Evolutionary conservation across 1,139 yeast genomes (phyloP).

Genomic region (Candida frijolesensis): DNA sequence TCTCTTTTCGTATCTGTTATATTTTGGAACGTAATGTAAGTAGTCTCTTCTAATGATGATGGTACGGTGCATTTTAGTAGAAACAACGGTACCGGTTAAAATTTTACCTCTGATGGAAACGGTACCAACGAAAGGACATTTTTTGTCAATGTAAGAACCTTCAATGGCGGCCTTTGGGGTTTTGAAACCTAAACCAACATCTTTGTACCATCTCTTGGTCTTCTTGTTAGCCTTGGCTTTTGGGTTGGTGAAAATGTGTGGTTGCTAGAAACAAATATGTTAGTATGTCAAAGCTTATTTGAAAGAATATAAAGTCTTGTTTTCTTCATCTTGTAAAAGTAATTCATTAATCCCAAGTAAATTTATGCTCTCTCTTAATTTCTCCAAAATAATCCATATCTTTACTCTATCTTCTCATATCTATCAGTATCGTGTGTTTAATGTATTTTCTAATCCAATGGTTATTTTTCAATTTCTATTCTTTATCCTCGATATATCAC

Average conservation of each 20-base stretch:
- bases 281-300: background rate
- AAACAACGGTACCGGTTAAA: constrained; percentile 97
- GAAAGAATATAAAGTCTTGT: background rate
- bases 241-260: constrained; percentile 99
- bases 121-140: constrained; percentile 98
- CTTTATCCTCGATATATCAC: background rate
- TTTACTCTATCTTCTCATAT: no score
- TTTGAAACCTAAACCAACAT: constrained; percentile 99
- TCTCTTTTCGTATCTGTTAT: constrained; percentile 99
- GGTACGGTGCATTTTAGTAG: constrained; percentile 99
- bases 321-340: background rate
- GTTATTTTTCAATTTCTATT: background rate
- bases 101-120: constrained; percentile 99
- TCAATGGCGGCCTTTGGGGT: constrained; percentile 99
- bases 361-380: background rate
- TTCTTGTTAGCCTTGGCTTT: constrained; percentile 98
- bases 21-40: constrained; percentile 99
- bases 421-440: no score
- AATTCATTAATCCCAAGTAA: no score
- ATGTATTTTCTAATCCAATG: background rate
- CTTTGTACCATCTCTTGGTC: constrained; percentile 99
- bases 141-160: constrained; percentile 99
- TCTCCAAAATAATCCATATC: background rate
- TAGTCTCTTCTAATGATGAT: constrained; percentile 99
- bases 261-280: constrained; percentile 64